Evolutionary conservation across 495 filamentous ascomycete genomes (phyloP).

Genomic region (Venustampulla echinocandica): DNA sequence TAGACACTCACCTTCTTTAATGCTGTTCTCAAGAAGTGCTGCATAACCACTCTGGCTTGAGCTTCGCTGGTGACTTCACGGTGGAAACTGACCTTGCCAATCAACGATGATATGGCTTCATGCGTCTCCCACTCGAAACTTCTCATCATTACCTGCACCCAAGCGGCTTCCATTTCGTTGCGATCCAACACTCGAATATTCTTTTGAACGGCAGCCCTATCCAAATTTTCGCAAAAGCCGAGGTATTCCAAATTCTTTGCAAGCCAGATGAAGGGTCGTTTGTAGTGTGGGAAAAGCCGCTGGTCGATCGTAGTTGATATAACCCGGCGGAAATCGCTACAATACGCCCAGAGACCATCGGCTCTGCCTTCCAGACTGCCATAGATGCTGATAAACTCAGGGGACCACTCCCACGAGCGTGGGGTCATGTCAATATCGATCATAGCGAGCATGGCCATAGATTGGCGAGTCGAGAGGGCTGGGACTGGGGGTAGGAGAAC

Average conservation of each 20-base stretch:
- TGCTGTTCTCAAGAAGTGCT: no score
- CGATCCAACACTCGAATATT: neutral
- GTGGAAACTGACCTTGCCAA: no score
- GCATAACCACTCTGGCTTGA: no score
- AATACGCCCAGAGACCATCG: neutral
- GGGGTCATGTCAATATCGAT: neutral
- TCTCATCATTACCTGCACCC: neutral
- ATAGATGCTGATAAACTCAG: neutral
- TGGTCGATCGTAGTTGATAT: neutral
- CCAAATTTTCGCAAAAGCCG: neutral
- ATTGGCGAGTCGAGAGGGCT: neutral
- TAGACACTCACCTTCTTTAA: no score
- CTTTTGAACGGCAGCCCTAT: neutral
- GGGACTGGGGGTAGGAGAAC: neutral
- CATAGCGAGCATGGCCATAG: neutral
- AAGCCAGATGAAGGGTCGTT: neutral
- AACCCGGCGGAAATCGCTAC: neutral
- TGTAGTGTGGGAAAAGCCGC: neutral
- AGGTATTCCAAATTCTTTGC: neutral
- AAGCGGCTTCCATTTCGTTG: neutral
- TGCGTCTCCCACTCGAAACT: neutral
- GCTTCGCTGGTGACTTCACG: no score
- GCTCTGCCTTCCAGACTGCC: no score
- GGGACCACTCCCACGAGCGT: neutral
- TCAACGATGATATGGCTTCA: neutral